phyloP scores from a whole-genome alignment of 2,329 filamentous ascomycete genomes.

The Colletotrichum higginsianum region DNA sequence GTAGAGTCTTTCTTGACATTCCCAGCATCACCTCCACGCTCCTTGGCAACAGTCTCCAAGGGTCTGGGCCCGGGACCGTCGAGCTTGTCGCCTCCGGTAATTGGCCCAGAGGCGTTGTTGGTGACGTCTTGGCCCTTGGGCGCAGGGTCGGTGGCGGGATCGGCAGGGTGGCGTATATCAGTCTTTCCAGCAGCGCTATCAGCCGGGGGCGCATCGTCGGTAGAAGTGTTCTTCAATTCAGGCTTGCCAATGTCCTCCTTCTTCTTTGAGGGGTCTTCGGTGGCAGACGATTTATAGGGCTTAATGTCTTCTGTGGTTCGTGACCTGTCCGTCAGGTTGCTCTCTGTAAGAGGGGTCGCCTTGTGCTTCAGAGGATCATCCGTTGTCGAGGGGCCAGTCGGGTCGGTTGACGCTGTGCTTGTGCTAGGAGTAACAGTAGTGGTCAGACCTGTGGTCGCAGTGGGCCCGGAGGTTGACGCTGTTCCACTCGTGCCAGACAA shows the following conservation, averaged over 20 bases:
- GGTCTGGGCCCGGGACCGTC: constrained; percentile 62
- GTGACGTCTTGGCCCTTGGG: constrained; percentile 54
- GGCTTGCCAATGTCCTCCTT: constrained; percentile 45
- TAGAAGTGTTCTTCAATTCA: constrained; percentile 43
- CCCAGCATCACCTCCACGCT: constrained; percentile 53
- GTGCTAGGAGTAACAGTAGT: constrained; percentile 1
- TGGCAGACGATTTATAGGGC: background rate
- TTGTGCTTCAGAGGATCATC: background rate
- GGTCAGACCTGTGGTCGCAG: background rate
- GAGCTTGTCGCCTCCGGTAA: constrained; percentile 53
- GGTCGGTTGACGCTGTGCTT: background rate
- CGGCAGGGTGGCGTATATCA: constrained; percentile 57
- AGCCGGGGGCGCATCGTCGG: constrained; percentile 36
- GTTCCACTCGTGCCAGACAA: background rate
- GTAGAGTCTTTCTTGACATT: constrained; percentile 27
- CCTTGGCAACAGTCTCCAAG: constrained; percentile 54
- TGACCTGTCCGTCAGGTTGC: constrained; percentile 2
- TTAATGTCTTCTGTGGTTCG: background rate
- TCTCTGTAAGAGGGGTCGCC: background rate
- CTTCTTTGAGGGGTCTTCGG: background rate
- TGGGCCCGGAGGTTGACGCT: background rate
- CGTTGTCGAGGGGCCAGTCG: background rate
- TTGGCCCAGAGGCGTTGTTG: constrained; percentile 50
- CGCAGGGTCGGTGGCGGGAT: constrained; percentile 53
- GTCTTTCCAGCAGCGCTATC: constrained; percentile 52